Percentiles rank a stretch among this genome's conserved stretches.
These are phyloP conservation scores for Pelargonium cotyledonis DNA, from an alignment of 441 rosid genomes.

Conservation along the genomic window DNA sequence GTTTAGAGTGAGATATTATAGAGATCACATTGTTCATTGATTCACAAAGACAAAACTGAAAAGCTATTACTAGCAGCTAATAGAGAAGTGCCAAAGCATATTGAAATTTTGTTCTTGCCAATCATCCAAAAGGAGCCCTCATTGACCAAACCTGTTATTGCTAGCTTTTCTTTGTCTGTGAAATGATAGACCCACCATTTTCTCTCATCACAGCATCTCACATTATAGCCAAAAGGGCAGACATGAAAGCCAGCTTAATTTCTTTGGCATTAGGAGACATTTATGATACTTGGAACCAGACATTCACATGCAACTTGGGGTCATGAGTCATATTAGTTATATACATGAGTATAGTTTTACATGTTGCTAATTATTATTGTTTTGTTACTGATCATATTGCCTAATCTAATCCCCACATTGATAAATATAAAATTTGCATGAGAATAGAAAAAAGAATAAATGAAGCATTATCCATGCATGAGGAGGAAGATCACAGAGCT, in stretches of 20 bases:
- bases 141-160: slow-evolving; percentile 4
- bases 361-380: neutral
- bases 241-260: slow-evolving; percentile 34
- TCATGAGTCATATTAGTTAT: no score
- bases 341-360: neutral
- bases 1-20: neutral
- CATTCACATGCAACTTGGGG: neutral
- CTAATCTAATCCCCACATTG: neutral
- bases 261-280: slow-evolving; percentile 27
- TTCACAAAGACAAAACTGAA: no score
- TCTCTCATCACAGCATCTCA: neutral
- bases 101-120: slow-evolving; percentile 1
- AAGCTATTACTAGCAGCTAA: neutral
- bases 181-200: slow-evolving; percentile 7
- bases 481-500: no score
- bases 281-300: slow-evolving; percentile 8
- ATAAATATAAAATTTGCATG: slow-evolving; percentile 3
- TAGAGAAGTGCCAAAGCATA: slow-evolving; percentile 8
- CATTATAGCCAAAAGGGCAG: slow-evolving; percentile 19
- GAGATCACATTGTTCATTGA: slow-evolving; percentile 5
- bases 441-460: neutral
- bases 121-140: slow-evolving; percentile 2
- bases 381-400: neutral
- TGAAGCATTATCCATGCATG: no score
- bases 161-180: slow-evolving; percentile 1